Percentiles rank a stretch among this genome's conserved stretches.
phyloP scores from a whole-genome alignment of 805 yeast species.

The Maudiozyma turicensis region DNA sequence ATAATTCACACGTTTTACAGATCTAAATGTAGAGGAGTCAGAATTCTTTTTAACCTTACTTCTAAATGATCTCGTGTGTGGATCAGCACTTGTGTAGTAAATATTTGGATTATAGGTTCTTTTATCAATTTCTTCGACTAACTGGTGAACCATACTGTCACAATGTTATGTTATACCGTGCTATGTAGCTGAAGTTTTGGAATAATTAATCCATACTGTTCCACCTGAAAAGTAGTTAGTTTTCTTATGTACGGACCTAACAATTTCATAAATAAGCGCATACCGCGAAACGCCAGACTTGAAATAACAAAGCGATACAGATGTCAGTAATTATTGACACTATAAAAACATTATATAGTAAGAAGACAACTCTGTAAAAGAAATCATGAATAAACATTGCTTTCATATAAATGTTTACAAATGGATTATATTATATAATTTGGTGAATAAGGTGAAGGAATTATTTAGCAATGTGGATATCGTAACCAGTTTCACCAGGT shows the following conservation, averaged over 20 bases:
- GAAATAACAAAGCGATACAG: too few relatives aligned
- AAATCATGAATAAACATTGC: background rate
- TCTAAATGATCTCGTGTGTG: slow-evolving; percentile 14
- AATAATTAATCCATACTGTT: too few relatives aligned
- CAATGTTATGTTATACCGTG: too few relatives aligned
- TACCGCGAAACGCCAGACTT: too few relatives aligned
- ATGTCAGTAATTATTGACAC: too few relatives aligned
- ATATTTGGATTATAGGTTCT: slow-evolving; percentile 27
- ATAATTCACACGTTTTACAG: slow-evolving; percentile 27
- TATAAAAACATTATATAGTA: too few relatives aligned
- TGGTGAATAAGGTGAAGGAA: background rate
- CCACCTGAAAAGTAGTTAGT: too few relatives aligned
- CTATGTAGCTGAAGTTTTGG: too few relatives aligned
- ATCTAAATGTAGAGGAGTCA: slow-evolving; percentile 14
- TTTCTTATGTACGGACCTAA: too few relatives aligned
- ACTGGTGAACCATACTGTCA: background rate
- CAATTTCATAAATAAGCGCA: too few relatives aligned
- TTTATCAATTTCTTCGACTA: slow-evolving; percentile 28
- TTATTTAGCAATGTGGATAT: slow-evolving; percentile 4
- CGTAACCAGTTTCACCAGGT: slow-evolving; percentile 9
- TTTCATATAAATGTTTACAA: background rate
- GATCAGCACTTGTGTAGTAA: slow-evolving; percentile 22
- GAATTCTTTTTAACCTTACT: slow-evolving; percentile 9
- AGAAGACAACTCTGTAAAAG: too few relatives aligned
- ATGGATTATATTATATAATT: background rate